Evolutionary conservation across 495 filamentous ascomycete species (phyloP).

Genomic region (Staphylotrichum longicolle): DNA sequence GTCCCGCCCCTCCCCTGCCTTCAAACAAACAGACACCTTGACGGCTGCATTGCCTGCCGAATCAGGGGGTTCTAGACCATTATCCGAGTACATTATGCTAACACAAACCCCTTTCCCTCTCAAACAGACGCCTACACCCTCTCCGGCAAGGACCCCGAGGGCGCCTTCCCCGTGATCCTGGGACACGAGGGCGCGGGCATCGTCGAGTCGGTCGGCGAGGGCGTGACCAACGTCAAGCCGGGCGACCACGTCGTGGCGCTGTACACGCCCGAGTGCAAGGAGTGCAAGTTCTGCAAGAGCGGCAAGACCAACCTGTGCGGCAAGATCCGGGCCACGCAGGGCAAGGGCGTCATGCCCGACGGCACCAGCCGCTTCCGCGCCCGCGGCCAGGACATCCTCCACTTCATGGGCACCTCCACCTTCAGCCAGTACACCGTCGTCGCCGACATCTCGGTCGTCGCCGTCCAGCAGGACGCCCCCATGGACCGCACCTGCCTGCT

Average conservation of each 20-base stretch:
- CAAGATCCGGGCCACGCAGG: constrained; percentile 97
- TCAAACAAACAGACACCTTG: constrained; percentile 2
- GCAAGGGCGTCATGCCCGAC: constrained; percentile 94
- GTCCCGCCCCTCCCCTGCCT: constrained; percentile 18
- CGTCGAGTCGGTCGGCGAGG: constrained; percentile 95
- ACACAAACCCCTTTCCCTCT: too few species aligned
- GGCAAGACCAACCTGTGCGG: constrained; percentile 99
- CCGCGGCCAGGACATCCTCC: constrained; percentile 88
- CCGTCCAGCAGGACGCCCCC: constrained; percentile 84
- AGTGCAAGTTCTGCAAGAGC: constrained; percentile 99
- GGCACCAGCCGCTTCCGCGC: constrained; percentile 93
- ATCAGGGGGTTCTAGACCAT: too few species aligned
- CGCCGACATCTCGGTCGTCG: constrained; percentile 96
- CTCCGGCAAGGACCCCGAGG: constrained; percentile 96
- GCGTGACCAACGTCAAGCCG: constrained; percentile 88
- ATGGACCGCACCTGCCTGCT: constrained; percentile 96
- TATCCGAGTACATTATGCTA: too few species aligned
- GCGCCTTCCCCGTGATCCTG: constrained; percentile 93
- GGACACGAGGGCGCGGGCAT: constrained; percentile 97
- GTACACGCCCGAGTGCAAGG: constrained; percentile 94
- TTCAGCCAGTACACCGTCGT: constrained; percentile 99
- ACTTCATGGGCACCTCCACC: constrained; percentile 99
- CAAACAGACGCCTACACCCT: constrained; percentile 89
- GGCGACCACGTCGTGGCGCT: constrained; percentile 93
- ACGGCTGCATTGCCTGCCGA: constrained; percentile 2